phyloP scores from a whole-genome alignment of 2,329 filamentous ascomycete genomes.

The Neopestalotiopsis clavispora region DNA sequence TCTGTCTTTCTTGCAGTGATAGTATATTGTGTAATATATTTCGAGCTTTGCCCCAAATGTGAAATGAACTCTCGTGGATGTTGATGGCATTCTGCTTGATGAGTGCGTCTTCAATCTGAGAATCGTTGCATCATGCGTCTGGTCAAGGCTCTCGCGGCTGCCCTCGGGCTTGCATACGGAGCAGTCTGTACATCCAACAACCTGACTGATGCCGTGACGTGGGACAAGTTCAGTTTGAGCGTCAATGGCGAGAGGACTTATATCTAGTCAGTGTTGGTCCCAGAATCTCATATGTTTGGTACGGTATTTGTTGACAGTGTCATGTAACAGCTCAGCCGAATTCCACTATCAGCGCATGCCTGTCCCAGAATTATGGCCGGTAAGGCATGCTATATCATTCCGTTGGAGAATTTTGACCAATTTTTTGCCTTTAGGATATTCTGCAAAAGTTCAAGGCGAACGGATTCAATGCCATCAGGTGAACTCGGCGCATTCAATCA shows the following conservation, averaged over 20 bases:
- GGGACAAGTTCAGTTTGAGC: conserved; percentile 56
- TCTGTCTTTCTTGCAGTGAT: background rate
- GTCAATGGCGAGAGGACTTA: conserved; percentile 54
- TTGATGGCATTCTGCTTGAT: background rate
- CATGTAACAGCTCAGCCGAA: conserved; percentile 43
- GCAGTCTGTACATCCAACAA: conserved; percentile 42
- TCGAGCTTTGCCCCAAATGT: background rate
- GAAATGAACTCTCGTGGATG: background rate
- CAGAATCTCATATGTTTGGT: background rate
- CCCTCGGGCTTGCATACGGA: conserved; percentile 23
- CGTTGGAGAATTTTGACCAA: background rate
- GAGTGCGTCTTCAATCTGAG: background rate
- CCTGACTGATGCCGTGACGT: conserved; percentile 49
- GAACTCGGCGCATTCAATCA: background rate
- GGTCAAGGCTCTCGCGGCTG: background rate
- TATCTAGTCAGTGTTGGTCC: conserved; percentile 39
- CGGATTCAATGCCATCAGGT: conserved; percentile 21
- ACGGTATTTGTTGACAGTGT: conserved; percentile 19
- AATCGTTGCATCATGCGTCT: conserved; percentile 10
- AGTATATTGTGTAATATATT: background rate
- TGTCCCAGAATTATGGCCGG: conserved; percentile 56
- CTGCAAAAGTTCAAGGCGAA: conserved; percentile 29
- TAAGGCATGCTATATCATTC: conserved; percentile 24
- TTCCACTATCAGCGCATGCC: conserved; percentile 60
- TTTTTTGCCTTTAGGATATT: conserved; percentile 19